A percentile compares a stretch with the other conserved stretches of the same genome.
Conservation (phyloP, 257 asterid genomes). For the Nicotiana obtusifolia region DNA sequence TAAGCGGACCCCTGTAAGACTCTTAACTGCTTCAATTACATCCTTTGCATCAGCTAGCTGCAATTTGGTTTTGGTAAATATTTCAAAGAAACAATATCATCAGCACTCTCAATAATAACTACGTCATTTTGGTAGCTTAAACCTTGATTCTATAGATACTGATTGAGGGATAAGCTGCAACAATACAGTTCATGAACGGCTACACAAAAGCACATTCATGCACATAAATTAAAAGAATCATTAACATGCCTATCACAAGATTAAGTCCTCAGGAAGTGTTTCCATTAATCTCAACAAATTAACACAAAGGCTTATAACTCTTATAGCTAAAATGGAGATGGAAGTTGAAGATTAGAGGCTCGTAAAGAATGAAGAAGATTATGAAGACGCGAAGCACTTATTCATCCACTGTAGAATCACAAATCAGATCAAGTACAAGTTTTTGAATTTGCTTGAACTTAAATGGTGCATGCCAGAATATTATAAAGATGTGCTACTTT, state of each 20-base stretch:
- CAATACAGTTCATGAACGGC: not conserved
- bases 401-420: not conserved
- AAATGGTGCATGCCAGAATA: not conserved
- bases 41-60: constrained; percentile 91
- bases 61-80: constrained; percentile 18
- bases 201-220: not conserved
- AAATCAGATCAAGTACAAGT: not conserved
- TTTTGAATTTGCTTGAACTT: not conserved
- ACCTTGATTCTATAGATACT: not conserved
- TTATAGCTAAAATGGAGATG: not conserved
- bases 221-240: not conserved
- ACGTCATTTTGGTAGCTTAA: not conserved
- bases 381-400: not conserved
- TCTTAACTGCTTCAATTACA: constrained; percentile 63
- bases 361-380: not conserved
- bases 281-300: not conserved
- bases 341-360: not conserved
- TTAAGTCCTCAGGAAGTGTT: not conserved
- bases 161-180: not conserved
- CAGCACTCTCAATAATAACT: not conserved
- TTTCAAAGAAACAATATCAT: not conserved
- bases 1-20: constrained; percentile 45
- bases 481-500: not conserved
- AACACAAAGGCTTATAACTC: not conserved
- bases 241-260: not conserved